Base-by-base conservation (phyloP, 257 asterid genomes). In the Ballota nigra region DNA sequence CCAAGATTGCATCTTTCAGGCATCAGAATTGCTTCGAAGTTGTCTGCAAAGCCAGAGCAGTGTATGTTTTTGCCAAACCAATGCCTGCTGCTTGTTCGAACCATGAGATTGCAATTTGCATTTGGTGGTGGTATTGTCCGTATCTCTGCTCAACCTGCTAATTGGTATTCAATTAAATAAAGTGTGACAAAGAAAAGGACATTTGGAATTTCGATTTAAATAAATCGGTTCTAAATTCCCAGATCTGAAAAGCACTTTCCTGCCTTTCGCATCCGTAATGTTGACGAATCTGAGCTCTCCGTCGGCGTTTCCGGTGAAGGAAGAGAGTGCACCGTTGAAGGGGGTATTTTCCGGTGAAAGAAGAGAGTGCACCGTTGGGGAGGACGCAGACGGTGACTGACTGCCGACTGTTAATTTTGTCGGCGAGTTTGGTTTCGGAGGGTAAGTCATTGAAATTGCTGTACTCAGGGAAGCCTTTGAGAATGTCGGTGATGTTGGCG, bases 11-110 rank as follows among this genome's bases (percentile, higher is more conserved):
- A 9, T 94, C 99, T 75, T 94, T 94, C 3, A 94, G 88, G 83
- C 97, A 89, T 41, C 99, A 86, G 66, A 94, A 94, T 41, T 94
- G 99, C 83, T 94, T 94, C 0, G 99, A 94, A 81, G 91, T 94
- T 0, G 98, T 94, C 40, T 94, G 90, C 8, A 91, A 69, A 8
- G 99, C 99, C 43, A 94, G 81, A 8, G 97, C 95, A 2, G 97
- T n/a, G n/a, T n/a, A n/a, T n/a, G n/a, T n/a, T n/a, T n/a, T n/a
- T n/a, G n/a, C n/a, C n/a, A n/a, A n/a, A n/a, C n/a, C n/a, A n/a
- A n/a, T n/a, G n/a, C n/a, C n/a, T n/a, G n/a, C n/a, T n/a, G n/a
- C n/a, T n/a, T n/a, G n/a, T n/a, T n/a, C n/a, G n/a, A n/a, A n/a
- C n/a, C n/a, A n/a, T n/a, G n/a, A n/a, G n/a, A n/a, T n/a, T n/a